These are phyloP conservation scores for Aspergillus ochraceoroseus DNA, from an alignment of 2,329 filamentous ascomycete species.

Conservation along the genomic window DNA sequence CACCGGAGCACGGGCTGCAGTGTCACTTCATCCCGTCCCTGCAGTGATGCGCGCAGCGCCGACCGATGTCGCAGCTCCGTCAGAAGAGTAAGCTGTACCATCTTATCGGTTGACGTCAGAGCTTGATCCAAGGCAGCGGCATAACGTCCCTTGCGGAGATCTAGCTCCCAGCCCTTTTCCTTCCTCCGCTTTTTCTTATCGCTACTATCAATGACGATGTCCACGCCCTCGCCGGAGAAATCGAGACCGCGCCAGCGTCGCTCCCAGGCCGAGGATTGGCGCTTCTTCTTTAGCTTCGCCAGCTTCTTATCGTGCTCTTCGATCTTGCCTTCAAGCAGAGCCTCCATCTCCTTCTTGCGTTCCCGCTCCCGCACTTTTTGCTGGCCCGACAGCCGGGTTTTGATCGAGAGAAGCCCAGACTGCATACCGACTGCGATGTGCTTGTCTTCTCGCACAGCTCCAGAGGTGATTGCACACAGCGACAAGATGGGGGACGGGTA, in stretches of 20 bases:
- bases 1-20: slow-evolving; percentile 80
- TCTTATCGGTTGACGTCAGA: slow-evolving; percentile 57
- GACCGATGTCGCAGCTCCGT: slow-evolving; percentile 82
- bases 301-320: slow-evolving; percentile 70
- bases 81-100: slow-evolving; percentile 68
- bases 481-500: slow-evolving; percentile 88
- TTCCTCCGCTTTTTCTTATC: slow-evolving; percentile 60
- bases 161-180: slow-evolving; percentile 71
- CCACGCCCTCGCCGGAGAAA: slow-evolving; percentile 74
- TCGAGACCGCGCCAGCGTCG: slow-evolving; percentile 66
- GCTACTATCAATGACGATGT: slow-evolving; percentile 74
- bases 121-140: slow-evolving; percentile 72
- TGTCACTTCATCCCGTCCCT: slow-evolving; percentile 71
- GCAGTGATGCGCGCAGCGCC: slow-evolving; percentile 73
- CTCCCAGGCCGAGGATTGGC: slow-evolving; percentile 56
- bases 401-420: slow-evolving; percentile 83
- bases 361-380: slow-evolving; percentile 73
- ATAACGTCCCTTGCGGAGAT: slow-evolving; percentile 74
- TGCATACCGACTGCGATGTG: slow-evolving; percentile 94
- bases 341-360: slow-evolving; percentile 77
- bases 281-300: slow-evolving; percentile 61
- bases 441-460: slow-evolving; percentile 70
- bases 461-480: slow-evolving; percentile 67
- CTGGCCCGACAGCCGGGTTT: slow-evolving; percentile 77
- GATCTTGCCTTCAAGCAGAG: slow-evolving; percentile 70